Conservation (phyloP, 2,329 filamentous ascomycete species). For the Fusarium sp. region DNA sequence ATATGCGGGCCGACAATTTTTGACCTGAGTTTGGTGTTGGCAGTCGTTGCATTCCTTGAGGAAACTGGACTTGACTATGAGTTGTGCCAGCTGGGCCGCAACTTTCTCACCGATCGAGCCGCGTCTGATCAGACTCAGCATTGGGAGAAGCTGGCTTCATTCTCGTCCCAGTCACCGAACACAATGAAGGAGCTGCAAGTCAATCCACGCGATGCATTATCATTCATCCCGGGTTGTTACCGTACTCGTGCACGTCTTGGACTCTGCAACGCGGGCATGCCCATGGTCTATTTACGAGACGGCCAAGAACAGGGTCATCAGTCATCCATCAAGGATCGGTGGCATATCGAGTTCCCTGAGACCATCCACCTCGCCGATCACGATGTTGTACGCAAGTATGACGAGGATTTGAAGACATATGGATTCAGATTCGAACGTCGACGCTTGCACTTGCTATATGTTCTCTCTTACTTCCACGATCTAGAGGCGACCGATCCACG, state of each 20-base stretch:
- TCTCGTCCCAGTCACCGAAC: not conserved
- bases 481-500: conserved; percentile 8
- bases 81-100: not conserved
- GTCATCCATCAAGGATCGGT: not conserved
- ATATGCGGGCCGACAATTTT: not conserved
- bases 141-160: not conserved
- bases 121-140: not conserved
- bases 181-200: not conserved
- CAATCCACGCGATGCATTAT: not conserved
- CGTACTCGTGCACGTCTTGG: not conserved
- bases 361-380: not conserved
- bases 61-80: not conserved
- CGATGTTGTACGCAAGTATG: not conserved
- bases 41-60: not conserved
- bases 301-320: not conserved
- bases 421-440: conserved; percentile 1
- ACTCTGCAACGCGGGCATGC: not conserved
- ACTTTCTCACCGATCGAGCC: not conserved
- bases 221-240: not conserved
- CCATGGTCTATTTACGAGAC: not conserved
- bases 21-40: not conserved
- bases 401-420: not conserved
- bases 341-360: not conserved
- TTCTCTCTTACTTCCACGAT: not conserved
- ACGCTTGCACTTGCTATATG: not conserved